Conservation (phyloP, 345 rosid species). For the Citrus hindsii region DNA sequence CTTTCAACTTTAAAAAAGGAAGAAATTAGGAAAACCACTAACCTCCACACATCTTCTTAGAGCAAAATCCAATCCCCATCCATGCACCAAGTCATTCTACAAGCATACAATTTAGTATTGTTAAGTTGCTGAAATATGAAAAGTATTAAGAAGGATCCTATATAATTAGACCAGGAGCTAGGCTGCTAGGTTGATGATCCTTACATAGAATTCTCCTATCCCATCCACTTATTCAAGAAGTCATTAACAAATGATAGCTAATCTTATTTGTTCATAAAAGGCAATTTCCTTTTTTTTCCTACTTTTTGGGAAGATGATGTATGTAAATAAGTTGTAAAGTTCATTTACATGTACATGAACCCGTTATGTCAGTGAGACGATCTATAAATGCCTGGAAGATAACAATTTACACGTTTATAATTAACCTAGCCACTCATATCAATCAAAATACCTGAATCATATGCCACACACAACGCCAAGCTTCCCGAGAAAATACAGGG, state of each 20-base stretch:
- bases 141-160: background rate
- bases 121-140: constrained; percentile 1
- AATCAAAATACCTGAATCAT: constrained; percentile 74
- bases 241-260: background rate
- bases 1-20: background rate
- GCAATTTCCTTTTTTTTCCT: background rate
- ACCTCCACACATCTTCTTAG: constrained; percentile 90
- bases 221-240: background rate
- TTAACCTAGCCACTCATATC: constrained; percentile 8
- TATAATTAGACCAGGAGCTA: background rate
- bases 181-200: background rate
- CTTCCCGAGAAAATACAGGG: constrained; percentile 85
- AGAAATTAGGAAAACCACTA: constrained; percentile 12
- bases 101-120: constrained; percentile 19
- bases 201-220: background rate
- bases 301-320: too few relatives aligned
- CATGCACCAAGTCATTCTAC: constrained; percentile 98
- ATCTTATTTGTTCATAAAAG: background rate
- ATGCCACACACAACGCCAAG: constrained; percentile 97
- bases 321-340: background rate
- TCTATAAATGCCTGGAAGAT: background rate
- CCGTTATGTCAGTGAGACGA: background rate
- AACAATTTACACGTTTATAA: background rate
- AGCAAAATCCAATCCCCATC: constrained; percentile 99
- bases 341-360: background rate